A percentile compares a stretch with the other conserved stretches of the same genome.
phyloP scores from a whole-genome alignment of 1,284 basidiomycete species.

The Papiliotrema terrestris region DNA sequence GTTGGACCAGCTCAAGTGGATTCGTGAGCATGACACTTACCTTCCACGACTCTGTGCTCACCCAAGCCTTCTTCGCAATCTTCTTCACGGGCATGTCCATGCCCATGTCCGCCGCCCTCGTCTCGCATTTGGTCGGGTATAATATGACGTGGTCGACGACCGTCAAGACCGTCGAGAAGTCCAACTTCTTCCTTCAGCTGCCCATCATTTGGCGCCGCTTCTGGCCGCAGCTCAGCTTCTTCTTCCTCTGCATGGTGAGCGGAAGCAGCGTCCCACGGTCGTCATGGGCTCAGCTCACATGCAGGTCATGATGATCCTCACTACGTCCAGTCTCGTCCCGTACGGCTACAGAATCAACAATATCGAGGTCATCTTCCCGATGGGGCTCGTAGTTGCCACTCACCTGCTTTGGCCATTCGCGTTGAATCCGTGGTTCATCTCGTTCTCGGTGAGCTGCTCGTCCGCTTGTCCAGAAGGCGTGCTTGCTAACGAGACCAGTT shows the following conservation, averaged over 20 bases:
- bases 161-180: conserved; percentile 69
- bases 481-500: too few species aligned
- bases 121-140: conserved; percentile 77
- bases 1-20: conserved; percentile 67
- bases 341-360: conserved; percentile 22
- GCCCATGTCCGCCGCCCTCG: conserved; percentile 66
- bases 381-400: conserved; percentile 23
- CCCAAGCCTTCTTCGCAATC: conserved; percentile 61
- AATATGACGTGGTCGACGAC: conserved; percentile 68
- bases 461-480: too few species aligned
- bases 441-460: conserved; percentile 21
- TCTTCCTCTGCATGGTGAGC: conserved; percentile 51
- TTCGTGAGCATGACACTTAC: conserved; percentile 25
- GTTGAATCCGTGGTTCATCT: conserved; percentile 36
- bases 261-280: not conserved
- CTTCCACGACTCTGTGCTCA: not conserved
- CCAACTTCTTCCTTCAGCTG: conserved; percentile 83
- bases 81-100: conserved; percentile 77
- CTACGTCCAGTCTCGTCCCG: conserved; percentile 24
- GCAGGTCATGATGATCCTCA: conserved; percentile 30
- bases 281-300: not conserved
- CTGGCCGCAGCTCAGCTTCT: conserved; percentile 61
- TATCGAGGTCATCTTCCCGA: conserved; percentile 30
- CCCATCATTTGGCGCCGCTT: conserved; percentile 74
- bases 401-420: conserved; percentile 39